A percentile compares a stretch with the other conserved stretches of the same genome.
phyloP scores from a whole-genome alignment of 23 red algal genomes.

The Agarophyton chilense region DNA sequence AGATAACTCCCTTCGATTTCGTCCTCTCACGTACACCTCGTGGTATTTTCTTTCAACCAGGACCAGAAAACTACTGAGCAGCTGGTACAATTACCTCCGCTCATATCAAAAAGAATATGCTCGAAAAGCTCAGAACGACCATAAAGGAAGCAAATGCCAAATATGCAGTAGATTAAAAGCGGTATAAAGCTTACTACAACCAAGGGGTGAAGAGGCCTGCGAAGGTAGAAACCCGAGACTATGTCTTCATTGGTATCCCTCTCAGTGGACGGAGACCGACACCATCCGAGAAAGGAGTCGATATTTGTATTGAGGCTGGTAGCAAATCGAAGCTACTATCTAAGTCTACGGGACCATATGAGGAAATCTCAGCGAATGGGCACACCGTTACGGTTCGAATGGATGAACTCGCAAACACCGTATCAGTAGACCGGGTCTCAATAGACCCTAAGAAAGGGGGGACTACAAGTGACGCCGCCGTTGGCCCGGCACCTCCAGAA shows the following conservation, averaged over 20 bases:
- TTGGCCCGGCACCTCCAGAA: no score
- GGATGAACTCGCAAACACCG: neutral
- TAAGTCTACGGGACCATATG: constrained; percentile 4
- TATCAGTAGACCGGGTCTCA: neutral
- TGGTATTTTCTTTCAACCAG: neutral
- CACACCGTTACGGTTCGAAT: neutral
- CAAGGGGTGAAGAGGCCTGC: neutral
- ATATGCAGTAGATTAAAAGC: neutral
- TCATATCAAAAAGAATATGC: neutral
- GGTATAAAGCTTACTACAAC: neutral
- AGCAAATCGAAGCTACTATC: constrained; percentile 6
- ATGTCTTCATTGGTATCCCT: neutral
- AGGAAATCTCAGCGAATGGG: neutral
- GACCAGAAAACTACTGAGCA: neutral
- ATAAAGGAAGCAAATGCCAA: neutral
- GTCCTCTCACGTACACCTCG: constrained; percentile 1
- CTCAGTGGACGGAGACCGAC: neutral
- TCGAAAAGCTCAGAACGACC: neutral
- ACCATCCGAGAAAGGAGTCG: neutral
- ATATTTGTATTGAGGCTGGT: neutral
- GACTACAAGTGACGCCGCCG: no score
- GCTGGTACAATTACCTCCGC: neutral
- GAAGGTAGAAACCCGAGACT: neutral
- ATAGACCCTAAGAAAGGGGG: no score
- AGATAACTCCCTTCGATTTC: constrained; percentile 13